Percentiles rank a stretch among this genome's conserved stretches.
Conservation (phyloP, 1,284 basidiomycete genomes). For the Ustilago tritici region DNA sequence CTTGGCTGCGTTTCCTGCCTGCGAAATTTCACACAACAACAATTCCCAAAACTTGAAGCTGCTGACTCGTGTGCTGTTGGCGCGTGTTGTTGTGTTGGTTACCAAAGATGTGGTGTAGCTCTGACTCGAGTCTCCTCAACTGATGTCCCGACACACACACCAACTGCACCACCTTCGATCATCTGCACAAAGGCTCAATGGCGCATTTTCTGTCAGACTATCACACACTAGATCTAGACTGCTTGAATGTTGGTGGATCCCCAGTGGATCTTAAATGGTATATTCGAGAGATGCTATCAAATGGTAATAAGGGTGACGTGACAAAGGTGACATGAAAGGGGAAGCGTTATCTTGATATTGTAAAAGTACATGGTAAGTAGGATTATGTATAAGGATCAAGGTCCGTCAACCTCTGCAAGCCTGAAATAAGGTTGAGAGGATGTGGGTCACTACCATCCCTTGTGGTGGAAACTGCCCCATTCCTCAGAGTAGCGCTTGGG, state of each 20-base stretch:
- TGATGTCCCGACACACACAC: not conserved
- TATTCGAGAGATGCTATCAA: constrained; percentile 22
- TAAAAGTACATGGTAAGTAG: constrained; percentile 33
- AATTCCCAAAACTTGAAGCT: not conserved
- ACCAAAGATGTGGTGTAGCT: not conserved
- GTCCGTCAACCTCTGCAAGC: not conserved
- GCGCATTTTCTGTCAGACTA: not conserved
- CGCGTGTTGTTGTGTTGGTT: constrained; percentile 7
- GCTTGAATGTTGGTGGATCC: constrained; percentile 6
- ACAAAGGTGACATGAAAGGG: constrained; percentile 16
- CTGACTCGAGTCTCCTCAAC: constrained; percentile 1
- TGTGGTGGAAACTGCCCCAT: constrained; percentile 64
- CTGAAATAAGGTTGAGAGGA: not conserved
- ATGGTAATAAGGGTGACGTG: constrained; percentile 9
- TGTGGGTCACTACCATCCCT: constrained; percentile 52
- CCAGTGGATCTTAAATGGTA: constrained; percentile 26
- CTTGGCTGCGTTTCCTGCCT: not conserved
- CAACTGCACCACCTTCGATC: not conserved
- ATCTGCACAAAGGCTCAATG: not conserved
- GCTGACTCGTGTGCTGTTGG: not conserved
- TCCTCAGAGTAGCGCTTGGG: constrained; percentile 56
- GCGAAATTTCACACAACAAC: not conserved
- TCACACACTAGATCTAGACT: not conserved
- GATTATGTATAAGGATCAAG: not conserved
- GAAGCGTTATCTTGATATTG: constrained; percentile 16